Evolutionary conservation across 257 asterid species (phyloP).

Genomic region (Penstemon davidsonii): DNA sequence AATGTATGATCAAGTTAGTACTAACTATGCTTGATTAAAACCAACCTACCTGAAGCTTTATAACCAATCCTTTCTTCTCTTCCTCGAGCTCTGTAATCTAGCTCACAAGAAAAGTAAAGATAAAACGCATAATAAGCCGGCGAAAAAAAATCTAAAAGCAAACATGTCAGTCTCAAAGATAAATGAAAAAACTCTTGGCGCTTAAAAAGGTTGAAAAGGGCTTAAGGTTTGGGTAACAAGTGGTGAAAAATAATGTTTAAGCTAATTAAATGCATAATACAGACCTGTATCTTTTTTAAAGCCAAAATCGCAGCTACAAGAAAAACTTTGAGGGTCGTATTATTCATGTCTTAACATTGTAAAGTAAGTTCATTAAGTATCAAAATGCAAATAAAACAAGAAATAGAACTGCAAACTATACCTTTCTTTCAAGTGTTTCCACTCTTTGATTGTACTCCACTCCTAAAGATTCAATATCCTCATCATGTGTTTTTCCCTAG

Average conservation of each 20-base stretch:
- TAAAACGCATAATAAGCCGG: not conserved
- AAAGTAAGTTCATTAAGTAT: constrained; percentile 3
- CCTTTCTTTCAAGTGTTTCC: constrained; percentile 95
- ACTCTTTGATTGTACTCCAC: constrained; percentile 94
- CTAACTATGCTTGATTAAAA: not conserved
- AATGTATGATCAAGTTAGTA: not conserved
- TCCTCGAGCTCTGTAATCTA: constrained; percentile 98
- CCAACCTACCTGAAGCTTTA: constrained; percentile 75
- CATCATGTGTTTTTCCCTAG: constrained; percentile 82
- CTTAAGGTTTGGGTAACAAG: not conserved
- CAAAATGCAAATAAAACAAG: constrained; percentile 27
- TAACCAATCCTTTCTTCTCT: constrained; percentile 85
- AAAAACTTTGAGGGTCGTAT: constrained; percentile 19
- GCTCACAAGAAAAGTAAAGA: constrained; percentile 55
- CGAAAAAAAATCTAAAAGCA: not conserved
- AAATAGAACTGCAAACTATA: constrained; percentile 39
- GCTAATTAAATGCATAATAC: constrained; percentile 10
- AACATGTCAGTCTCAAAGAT: constrained; percentile 20
- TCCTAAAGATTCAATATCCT: constrained; percentile 81
- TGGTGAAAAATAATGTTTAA: not conserved
- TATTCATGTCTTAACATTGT: not conserved
- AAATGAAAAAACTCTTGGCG: constrained; percentile 16
- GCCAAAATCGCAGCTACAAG: constrained; percentile 1
- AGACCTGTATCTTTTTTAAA: constrained; percentile 11
- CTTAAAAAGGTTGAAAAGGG: constrained; percentile 17